phyloP scores from a whole-genome alignment of 352 stramenopile genomes.

The Globisporangium solare region DNA sequence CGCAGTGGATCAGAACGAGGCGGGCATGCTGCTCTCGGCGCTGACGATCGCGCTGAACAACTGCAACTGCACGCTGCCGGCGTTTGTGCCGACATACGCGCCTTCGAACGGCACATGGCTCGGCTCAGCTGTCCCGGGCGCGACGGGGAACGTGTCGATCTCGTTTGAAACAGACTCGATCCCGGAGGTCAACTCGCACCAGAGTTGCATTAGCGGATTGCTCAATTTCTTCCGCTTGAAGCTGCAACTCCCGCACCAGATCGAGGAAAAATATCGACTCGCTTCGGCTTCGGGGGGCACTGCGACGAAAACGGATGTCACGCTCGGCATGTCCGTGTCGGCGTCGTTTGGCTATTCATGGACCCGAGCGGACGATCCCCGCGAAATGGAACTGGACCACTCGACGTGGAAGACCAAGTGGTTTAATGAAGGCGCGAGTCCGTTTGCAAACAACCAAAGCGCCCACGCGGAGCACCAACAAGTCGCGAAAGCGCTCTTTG shows the following conservation, averaged over 20 bases:
- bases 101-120: constrained; percentile 56
- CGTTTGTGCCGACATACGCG: constrained; percentile 62
- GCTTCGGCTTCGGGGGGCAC: constrained; percentile 20
- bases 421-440: background rate
- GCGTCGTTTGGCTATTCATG: constrained; percentile 65
- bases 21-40: constrained; percentile 57
- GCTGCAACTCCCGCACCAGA: constrained; percentile 50
- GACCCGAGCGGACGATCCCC: constrained; percentile 36
- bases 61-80: constrained; percentile 79
- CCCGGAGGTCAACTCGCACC: constrained; percentile 62
- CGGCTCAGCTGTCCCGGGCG: constrained; percentile 58
- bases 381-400: constrained; percentile 27
- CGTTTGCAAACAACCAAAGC: no score
- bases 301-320: constrained; percentile 20
- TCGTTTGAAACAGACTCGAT: constrained; percentile 74
- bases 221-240: constrained; percentile 84
- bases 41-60: constrained; percentile 71
- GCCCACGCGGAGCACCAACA: constrained; percentile 12
- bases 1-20: constrained; percentile 59
- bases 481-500: constrained; percentile 36
- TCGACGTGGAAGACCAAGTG: constrained; percentile 5
- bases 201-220: constrained; percentile 74
- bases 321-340: constrained; percentile 57
- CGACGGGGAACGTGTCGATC: constrained; percentile 70
- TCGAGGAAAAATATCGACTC: constrained; percentile 59